phyloP scores from a whole-genome alignment of 495 filamentous ascomycete species.

The Lasiosphaeris hirsuta region DNA sequence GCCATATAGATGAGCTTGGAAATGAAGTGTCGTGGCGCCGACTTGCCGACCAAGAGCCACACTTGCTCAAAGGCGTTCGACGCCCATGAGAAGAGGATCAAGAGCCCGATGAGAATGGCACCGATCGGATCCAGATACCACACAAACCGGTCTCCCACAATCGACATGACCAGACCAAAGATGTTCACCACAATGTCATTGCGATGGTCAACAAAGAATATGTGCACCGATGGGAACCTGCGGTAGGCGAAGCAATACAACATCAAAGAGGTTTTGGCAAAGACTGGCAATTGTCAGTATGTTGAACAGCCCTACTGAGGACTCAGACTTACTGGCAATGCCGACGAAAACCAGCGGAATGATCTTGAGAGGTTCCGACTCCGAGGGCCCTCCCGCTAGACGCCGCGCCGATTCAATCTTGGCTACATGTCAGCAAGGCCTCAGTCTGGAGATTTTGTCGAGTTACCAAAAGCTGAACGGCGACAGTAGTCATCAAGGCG shows the following conservation, averaged over 20 bases:
- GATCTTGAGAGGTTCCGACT: slow-evolving; percentile 42
- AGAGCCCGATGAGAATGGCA: slow-evolving; percentile 51
- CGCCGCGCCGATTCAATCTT: slow-evolving; percentile 49
- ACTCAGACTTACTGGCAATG: slow-evolving; percentile 43
- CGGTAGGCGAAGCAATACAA: slow-evolving; percentile 50
- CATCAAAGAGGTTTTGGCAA: slow-evolving; percentile 47
- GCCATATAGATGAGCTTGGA: slow-evolving; percentile 56
- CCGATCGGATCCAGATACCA: slow-evolving; percentile 57
- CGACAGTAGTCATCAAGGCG: slow-evolving; percentile 55
- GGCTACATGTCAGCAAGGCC: not conserved
- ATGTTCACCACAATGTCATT: slow-evolving; percentile 55
- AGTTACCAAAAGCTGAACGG: slow-evolving; percentile 50
- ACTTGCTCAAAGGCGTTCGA: slow-evolving; percentile 55
- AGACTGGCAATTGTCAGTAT: slow-evolving; percentile 33
- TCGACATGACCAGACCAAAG: slow-evolving; percentile 54
- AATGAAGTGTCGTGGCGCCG: slow-evolving; percentile 51
- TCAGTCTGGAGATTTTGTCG: not conserved
- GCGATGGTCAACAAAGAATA: slow-evolving; percentile 56
- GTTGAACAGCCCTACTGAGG: not conserved
- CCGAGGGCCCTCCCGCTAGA: slow-evolving; percentile 38
- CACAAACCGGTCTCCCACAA: slow-evolving; percentile 49
- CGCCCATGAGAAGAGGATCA: slow-evolving; percentile 55
- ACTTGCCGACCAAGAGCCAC: slow-evolving; percentile 55
- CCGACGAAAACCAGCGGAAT: slow-evolving; percentile 52
- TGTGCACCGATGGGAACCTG: slow-evolving; percentile 50